phyloP scores from a whole-genome alignment of 2,329 filamentous ascomycete species.

The Knufia petricola region DNA sequence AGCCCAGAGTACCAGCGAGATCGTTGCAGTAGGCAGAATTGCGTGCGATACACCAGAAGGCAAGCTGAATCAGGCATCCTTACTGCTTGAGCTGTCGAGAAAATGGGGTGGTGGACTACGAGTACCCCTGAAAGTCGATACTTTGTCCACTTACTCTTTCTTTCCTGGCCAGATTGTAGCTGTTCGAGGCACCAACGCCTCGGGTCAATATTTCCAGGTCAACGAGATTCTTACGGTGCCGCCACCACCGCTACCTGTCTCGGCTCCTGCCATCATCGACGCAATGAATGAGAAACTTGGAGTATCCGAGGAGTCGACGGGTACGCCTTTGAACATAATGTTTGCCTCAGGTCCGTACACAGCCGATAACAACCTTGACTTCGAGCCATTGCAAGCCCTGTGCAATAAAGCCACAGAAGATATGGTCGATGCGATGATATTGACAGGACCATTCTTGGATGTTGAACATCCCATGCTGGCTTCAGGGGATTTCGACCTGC shows the following conservation, averaged over 20 bases:
- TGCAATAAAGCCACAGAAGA: conserved; percentile 66
- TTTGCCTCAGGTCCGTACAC: conserved; percentile 84
- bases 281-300: conserved; percentile 59
- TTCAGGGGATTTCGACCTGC: conserved; percentile 66
- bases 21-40: conserved; percentile 85
- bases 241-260: conserved; percentile 63
- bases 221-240: conserved; percentile 67
- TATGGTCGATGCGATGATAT: conserved; percentile 67
- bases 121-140: conserved; percentile 67
- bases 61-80: conserved; percentile 71
- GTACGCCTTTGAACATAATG: conserved; percentile 63
- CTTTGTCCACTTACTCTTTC: conserved; percentile 63
- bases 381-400: conserved; percentile 73
- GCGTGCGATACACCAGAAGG: conserved; percentile 80
- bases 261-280: conserved; percentile 55
- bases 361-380: conserved; percentile 82
- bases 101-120: conserved; percentile 72
- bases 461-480: conserved; percentile 82
- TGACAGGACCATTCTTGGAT: conserved; percentile 84
- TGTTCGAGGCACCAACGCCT: conserved; percentile 74
- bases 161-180: conserved; percentile 94
- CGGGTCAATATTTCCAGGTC: conserved; percentile 72
- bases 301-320: conserved; percentile 46
- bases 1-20: conserved; percentile 70
- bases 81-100: conserved; percentile 81